Base-by-base conservation (phyloP, 2,329 filamentous ascomycete genomes). In the Arthrobotrys pseudoclavata region DNA sequence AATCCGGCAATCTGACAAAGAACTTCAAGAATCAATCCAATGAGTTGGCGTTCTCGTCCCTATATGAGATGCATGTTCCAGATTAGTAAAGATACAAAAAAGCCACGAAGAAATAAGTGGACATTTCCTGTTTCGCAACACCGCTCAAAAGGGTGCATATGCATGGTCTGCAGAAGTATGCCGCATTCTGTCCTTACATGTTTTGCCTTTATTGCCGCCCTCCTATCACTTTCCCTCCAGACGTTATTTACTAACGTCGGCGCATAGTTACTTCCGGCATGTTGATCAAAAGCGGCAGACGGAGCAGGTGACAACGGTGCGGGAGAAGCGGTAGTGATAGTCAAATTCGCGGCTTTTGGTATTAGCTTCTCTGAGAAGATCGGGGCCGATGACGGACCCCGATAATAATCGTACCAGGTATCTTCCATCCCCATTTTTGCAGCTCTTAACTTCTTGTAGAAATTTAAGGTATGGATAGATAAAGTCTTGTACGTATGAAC, bases 321-420 rank as follows among this genome's bases (percentile, higher is more conserved):
- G 63, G 64, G 50, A 37, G 62, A 60, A 42, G 55, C 55, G 22
- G 57, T 64, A 67, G 40, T 55, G 18, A 63, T 20, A 4, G 45
- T 63, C 37, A 69, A 42, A 13, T 24, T 69, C 13, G 71, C 64
- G 9, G 63, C 6, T 10, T 52, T 61, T 18, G 60, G 13, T 40
- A 13, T 24, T 10, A 66, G 4, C 24, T 76, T 76, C 45, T 76
- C 72, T 18, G 66, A 22, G 40, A 76, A 57, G 40, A 10, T 70
- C 48, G 63, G 50, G 55, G 47, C 57, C 24, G 71, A 34, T 24
- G 71, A 55, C 22, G 72, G 72, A 10, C 72, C 72, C 66, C 67
- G 66, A 66, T 76, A 76, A 53, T 76, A 76, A 29, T 70, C 72
- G 31, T 76, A 76, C 72, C 72, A 76, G 12, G 64, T 70, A 22